phyloP scores from a whole-genome alignment of 139 green algal species.

The Spirogloea muscicola region DNA sequence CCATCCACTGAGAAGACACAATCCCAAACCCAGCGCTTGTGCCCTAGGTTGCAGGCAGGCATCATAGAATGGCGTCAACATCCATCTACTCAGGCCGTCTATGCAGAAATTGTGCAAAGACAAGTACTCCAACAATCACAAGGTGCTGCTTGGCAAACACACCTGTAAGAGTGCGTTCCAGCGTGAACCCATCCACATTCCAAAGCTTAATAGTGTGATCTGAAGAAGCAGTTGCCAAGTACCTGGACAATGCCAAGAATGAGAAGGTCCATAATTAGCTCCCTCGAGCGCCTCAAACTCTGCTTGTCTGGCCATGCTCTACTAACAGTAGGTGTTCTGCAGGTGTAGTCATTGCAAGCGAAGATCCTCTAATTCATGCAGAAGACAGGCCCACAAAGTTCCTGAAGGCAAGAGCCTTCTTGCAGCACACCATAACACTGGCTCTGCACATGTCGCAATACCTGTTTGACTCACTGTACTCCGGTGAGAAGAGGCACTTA shows the following conservation, averaged over 20 bases:
- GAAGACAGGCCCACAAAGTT: too few relatives aligned
- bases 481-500: slow-evolving; percentile 93
- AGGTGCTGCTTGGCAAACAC: neutral
- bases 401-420: too few relatives aligned
- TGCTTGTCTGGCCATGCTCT: too few relatives aligned
- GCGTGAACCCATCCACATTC: slow-evolving; percentile 87
- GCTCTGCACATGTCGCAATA: too few relatives aligned
- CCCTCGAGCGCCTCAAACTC: too few relatives aligned
- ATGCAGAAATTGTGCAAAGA: neutral
- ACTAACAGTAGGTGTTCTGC: too few relatives aligned
- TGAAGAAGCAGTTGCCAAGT: slow-evolving; percentile 83
- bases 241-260: too few relatives aligned
- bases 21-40: slow-evolving; percentile 94
- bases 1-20: slow-evolving; percentile 97
- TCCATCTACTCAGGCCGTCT: neutral
- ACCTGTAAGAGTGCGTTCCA: slow-evolving; percentile 79
- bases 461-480: slow-evolving; percentile 59
- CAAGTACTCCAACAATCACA: neutral
- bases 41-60: slow-evolving; percentile 30
- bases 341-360: too few relatives aligned
- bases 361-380: too few relatives aligned
- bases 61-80: neutral
- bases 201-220: slow-evolving; percentile 92
- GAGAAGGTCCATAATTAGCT: too few relatives aligned
- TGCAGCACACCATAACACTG: neutral